A percentile compares a stretch with the other conserved stretches of the same genome.
Evolutionary conservation across 2,329 filamentous ascomycete genomes (phyloP).

Genomic region (Talaromyces sp.): DNA sequence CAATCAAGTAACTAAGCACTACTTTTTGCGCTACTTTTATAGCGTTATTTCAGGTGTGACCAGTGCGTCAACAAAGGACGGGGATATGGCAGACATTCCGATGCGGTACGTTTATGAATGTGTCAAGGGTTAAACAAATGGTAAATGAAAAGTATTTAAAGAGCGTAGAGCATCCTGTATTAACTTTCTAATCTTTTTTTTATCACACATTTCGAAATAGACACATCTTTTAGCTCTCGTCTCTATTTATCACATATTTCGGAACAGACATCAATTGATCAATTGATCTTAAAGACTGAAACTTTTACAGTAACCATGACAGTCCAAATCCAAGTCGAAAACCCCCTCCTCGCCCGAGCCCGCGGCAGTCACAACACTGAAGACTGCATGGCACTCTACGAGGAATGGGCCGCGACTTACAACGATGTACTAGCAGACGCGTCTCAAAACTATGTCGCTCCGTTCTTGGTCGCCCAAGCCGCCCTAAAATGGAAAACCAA

Average conservation of each 20-base stretch:
- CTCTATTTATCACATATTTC: not conserved
- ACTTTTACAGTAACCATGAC: not conserved
- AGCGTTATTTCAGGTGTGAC: not conserved
- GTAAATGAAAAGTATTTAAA: not conserved
- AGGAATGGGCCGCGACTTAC: conserved; percentile 44
- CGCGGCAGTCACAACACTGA: conserved; percentile 29
- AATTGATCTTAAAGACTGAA: too few relatives aligned
- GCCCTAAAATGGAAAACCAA: conserved; percentile 19
- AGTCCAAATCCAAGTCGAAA: not conserved
- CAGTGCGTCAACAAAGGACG: not conserved
- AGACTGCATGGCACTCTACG: conserved; percentile 38
- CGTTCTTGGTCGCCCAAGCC: conserved; percentile 32
- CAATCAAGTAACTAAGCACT: not conserved
- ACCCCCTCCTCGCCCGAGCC: conserved; percentile 28
- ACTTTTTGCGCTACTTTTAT: not conserved
- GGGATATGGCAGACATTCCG: not conserved
- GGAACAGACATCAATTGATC: not conserved
- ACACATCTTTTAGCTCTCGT: too few relatives aligned
- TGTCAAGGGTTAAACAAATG: not conserved
- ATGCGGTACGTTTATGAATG: not conserved
- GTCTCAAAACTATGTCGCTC: conserved; percentile 37
- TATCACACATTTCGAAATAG: not conserved
- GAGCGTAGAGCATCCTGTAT: not conserved
- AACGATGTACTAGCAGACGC: conserved; percentile 35
- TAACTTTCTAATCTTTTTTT: not conserved